Evolutionary conservation across 805 yeast species (phyloP), one percentile per base, ranked within the genome.

Genomic region (Helenozyma rhizophorensis): DNA sequence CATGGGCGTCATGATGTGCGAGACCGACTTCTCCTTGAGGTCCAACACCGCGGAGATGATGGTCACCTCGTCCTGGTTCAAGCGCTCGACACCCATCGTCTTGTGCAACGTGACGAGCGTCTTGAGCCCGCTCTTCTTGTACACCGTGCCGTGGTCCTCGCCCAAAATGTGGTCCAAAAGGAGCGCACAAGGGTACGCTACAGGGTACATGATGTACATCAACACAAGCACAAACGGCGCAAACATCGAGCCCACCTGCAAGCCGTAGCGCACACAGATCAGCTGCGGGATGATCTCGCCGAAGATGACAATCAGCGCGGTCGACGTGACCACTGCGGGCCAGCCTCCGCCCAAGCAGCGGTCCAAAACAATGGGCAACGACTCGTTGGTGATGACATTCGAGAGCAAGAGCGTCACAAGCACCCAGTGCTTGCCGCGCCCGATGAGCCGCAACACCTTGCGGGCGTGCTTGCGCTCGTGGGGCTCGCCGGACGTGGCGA

Each of bases 211-310:
- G 27, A 80, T 23, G 58, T 89, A 89, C 96, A 90, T 90, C 53
- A 90, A 69, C 2, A 67, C 60, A 27, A 81, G 65, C 13, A 90
- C 97, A 60, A 87, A 89, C 1, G 96, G 97, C 4, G 96, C 72
- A 58, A 89, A 85, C 45, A 80, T 73, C 2, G 97, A 83, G 26
- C 98, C 98, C 15, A 90, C 81, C 43, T 85, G 83, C 31, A 90
- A 70, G 1, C 98, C 98, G 54, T 86, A 89, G 26, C 97, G 72
- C 13, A 90, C 98, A 60, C 94, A 87, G 25, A 88, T 69, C 14
- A 93, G 80, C 61, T 90, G 98, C 2, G 98, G 98, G 40, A 90
- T 90, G 48, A 90, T 84, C 54, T 90, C 98, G 40, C 98, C 98
- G 60, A 90, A 90, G 9, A 90, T 74, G 31, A 90, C 97, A 53